phyloP scores from a whole-genome alignment of 306 rosid species.

The Trifolium repens region DNA sequence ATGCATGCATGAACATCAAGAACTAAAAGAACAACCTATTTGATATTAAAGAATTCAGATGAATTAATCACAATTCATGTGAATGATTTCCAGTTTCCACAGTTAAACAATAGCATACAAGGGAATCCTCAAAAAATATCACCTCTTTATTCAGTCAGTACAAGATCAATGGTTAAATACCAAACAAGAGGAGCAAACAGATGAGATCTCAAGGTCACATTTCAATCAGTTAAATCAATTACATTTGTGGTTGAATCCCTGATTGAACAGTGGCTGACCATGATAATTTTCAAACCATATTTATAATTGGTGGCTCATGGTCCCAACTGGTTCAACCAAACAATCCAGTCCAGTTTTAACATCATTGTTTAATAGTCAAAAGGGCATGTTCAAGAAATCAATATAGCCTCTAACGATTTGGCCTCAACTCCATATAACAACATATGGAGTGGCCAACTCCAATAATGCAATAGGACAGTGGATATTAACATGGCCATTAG shows the following conservation, averaged over 20 bases:
- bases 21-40: slow-evolving; percentile 94
- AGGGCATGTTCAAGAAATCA: not conserved
- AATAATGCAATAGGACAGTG: not conserved
- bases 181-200: slow-evolving; percentile 7
- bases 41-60: slow-evolving; percentile 26
- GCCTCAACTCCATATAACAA: not conserved
- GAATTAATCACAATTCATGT: slow-evolving; percentile 33
- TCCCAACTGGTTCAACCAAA: slow-evolving; percentile 21
- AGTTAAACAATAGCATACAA: slow-evolving; percentile 26
- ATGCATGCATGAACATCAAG: slow-evolving; percentile 96
- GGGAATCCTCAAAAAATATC: not conserved
- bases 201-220: not conserved
- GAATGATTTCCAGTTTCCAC: slow-evolving; percentile 19
- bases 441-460: not conserved
- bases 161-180: slow-evolving; percentile 16
- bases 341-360: not conserved
- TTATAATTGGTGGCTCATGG: not conserved
- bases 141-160: slow-evolving; percentile 1
- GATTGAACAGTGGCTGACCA: not conserved
- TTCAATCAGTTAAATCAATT: not conserved
- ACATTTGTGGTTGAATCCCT: slow-evolving; percentile 5
- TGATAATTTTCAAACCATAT: slow-evolving; percentile 6
- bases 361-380: not conserved
- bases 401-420: slow-evolving; percentile 46
- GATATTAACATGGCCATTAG: not conserved